These are phyloP conservation scores for Suhomyces sp. DNA, from an alignment of 805 yeast species.

Conservation along the genomic window DNA sequence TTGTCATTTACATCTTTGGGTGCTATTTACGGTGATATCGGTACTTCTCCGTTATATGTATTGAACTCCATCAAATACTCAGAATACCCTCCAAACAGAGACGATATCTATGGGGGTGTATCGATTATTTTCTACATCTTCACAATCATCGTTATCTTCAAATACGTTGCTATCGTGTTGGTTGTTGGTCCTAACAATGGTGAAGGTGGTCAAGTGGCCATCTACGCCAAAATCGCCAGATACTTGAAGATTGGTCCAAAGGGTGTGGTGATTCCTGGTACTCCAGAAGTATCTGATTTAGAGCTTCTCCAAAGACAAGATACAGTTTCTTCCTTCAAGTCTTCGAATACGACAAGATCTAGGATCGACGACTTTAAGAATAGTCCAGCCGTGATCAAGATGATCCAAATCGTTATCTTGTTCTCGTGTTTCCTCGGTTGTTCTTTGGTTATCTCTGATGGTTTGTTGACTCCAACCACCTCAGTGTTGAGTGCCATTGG, in stretches of 20 bases:
- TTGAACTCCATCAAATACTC: slow-evolving; percentile 34
- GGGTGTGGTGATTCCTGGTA: slow-evolving; percentile 45
- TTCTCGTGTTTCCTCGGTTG: slow-evolving; percentile 52
- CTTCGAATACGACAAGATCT: slow-evolving; percentile 14
- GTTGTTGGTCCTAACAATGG: slow-evolving; percentile 54
- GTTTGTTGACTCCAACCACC: slow-evolving; percentile 62
- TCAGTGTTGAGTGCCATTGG: slow-evolving; percentile 58
- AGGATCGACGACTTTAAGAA: slow-evolving; percentile 16
- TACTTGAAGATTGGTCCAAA: slow-evolving; percentile 46
- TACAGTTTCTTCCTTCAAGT: slow-evolving; percentile 30
- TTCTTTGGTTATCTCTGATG: slow-evolving; percentile 57
- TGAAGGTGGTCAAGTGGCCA: slow-evolving; percentile 67
- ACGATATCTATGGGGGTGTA: slow-evolving; percentile 48
- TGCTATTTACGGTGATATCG: slow-evolving; percentile 64
- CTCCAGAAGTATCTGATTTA: slow-evolving; percentile 28
- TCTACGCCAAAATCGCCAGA: slow-evolving; percentile 57
- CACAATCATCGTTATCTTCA: slow-evolving; percentile 51
- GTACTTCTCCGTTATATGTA: slow-evolving; percentile 60
- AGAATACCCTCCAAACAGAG: slow-evolving; percentile 30
- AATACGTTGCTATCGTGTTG: slow-evolving; percentile 51
- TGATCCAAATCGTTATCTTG: slow-evolving; percentile 33
- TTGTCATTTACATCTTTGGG: slow-evolving; percentile 51
- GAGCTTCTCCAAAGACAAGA: slow-evolving; percentile 36
- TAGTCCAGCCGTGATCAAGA: slow-evolving; percentile 24
- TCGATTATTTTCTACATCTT: slow-evolving; percentile 57